Evolutionary conservation across 768 basidiomycete species (phyloP), one percentile per base, ranked within the genome.

Genomic region (Lyophyllum decastes): DNA sequence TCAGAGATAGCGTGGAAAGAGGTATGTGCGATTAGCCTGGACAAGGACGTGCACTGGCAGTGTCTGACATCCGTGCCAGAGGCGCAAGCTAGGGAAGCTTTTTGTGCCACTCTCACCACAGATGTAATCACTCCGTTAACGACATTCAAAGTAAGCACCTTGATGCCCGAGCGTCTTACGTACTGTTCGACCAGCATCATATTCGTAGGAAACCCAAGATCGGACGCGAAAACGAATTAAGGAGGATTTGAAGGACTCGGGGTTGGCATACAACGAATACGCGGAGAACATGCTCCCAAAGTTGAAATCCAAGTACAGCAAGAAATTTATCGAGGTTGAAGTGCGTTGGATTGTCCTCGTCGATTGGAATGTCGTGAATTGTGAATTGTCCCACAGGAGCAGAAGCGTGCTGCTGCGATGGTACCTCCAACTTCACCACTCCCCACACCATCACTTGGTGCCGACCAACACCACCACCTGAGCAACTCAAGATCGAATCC

Each of bases 221-320:
- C 84, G 95, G 35, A 95, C 93, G n/a, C 82, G 92, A 47, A 92
- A 92, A 68, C 86, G 92, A 25, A 89, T 97, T 70, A 93, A 90
- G 69, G 94, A 96, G 66, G 94, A 95, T 68, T 72, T 95, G 54
- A 94, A 93, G 70, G 85, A 86, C 9, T 92, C 94, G 0, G 77
- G 78, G n/a, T 63, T 72, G 53, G 84, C 89, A 33, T 94, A 96
- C 70, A 82, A 82, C 30, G 94, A 96, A 30, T 94, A 87, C 67
- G 86, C 87, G 11, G 92, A 93, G 67, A 85, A 79, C 54, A 76
- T 81, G n/a, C 77, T 95, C 9, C 94, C 94, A 1, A 89, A 86
- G 64, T 73, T 95, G 52, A 95, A 93, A 75, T 79, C 85, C 49
- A 73, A 80, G 41, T 97, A 97, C 68, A 71, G 83, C 22, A 92